These are phyloP conservation scores for Zoysia pacifica DNA, from an alignment of 176 grass and related monocot species.

Conservation along the genomic window DNA sequence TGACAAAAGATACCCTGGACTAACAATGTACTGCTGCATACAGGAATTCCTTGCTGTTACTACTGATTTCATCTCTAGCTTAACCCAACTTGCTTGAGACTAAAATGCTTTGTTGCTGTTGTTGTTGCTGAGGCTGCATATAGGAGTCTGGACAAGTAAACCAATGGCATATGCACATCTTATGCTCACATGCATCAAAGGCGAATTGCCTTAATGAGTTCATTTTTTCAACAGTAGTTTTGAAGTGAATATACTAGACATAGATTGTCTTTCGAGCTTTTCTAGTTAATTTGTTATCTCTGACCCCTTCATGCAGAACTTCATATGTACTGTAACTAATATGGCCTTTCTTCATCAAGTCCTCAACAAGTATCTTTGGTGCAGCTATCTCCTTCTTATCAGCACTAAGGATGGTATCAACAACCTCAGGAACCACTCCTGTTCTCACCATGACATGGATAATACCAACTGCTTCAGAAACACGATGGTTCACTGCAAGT, in stretches of 20 bases:
- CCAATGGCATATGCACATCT: constrained; percentile 27
- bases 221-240: constrained; percentile 12
- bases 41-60: no score
- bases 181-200: constrained; percentile 13
- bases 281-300: constrained; percentile 71
- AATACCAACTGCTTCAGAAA: constrained; percentile 63
- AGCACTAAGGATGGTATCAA: constrained; percentile 76
- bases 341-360: constrained; percentile 88
- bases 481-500: constrained; percentile 50
- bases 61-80: no score
- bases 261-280: constrained; percentile 31
- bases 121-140: neutral
- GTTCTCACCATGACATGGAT: constrained; percentile 77
- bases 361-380: constrained; percentile 96
- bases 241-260: constrained; percentile 27
- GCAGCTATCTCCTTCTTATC: constrained; percentile 94
- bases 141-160: constrained; percentile 7
- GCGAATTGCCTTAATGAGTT: constrained; percentile 4
- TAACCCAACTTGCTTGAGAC: no score
- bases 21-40: constrained; percentile 18
- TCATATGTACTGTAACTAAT: constrained; percentile 89
- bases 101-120: no score
- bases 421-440: constrained; percentile 68
- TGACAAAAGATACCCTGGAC: constrained; percentile 26
- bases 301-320: constrained; percentile 84